Conservation (phyloP, 331 rosid genomes). For the Phaseolus coccineus region DNA sequence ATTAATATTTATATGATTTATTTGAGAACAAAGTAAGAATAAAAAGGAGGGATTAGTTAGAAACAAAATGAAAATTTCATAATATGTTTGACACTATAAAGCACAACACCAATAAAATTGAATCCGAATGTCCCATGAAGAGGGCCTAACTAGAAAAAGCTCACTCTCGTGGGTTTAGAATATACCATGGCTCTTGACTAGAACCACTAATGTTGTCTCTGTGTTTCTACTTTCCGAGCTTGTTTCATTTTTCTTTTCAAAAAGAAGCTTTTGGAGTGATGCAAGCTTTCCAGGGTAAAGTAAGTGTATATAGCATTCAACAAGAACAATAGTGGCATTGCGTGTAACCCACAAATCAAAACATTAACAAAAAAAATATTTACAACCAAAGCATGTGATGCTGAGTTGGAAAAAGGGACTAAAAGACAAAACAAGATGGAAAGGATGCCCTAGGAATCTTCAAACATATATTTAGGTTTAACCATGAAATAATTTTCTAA, state of each 20-base stretch:
- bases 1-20: too few species aligned
- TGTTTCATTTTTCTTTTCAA: conserved; percentile 30
- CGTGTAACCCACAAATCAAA: conserved; percentile 88
- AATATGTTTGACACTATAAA: not conserved
- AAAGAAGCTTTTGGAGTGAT: conserved; percentile 54
- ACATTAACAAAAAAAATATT: conserved; percentile 42
- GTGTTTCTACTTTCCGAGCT: conserved; percentile 36
- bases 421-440: conserved; percentile 48
- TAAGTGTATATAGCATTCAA: conserved; percentile 36
- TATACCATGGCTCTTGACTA: conserved; percentile 49
- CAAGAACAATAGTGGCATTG: conserved; percentile 58
- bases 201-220: conserved; percentile 50
- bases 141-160: conserved; percentile 25
- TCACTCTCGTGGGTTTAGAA: conserved; percentile 31
- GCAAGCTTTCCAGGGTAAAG: conserved; percentile 43
- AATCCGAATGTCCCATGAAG: conserved; percentile 13
- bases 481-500: not conserved
- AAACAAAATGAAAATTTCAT: not conserved
- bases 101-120: not conserved
- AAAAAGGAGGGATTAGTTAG: too few species aligned
- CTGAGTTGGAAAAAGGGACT: conserved; percentile 73
- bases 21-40: too few species aligned
- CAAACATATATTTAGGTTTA: conserved; percentile 22
- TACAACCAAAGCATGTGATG: conserved; percentile 81
- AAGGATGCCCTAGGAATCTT: conserved; percentile 46